Base-by-base conservation (phyloP, 2,329 filamentous ascomycete species). In the Colletotrichum lindemuthianum region DNA sequence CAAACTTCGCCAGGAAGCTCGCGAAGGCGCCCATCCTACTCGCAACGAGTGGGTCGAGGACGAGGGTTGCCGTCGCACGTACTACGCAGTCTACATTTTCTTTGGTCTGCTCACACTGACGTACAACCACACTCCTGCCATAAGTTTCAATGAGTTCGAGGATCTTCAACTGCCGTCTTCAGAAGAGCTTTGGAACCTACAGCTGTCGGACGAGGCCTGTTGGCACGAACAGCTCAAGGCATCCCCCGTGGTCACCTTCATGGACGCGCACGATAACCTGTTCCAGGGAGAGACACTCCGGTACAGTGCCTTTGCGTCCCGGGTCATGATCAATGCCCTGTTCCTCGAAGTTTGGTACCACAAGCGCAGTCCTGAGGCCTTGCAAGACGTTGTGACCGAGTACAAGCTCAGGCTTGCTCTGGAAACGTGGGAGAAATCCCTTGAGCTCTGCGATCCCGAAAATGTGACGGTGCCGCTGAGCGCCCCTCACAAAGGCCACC, bases 341-440 rank as follows among this genome's bases (percentile, higher is more conserved):
- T 99, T 98, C 84, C 86, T 99, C 52, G 96, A 98, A 78, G 95
- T 98, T 3, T 99, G 96, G 96, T 97, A 97, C 75, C 93, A 98
- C 82, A 97, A 97, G 86, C 92, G 96, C 74, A 97, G 93, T 77
- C 95, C 95, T n/a, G 94, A 98, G 76, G 94, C 95, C 54, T 84
- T 98, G 44, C 96, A 98, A 79, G 95, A 98, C 74, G 94, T 98
- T 43, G 95, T 98, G 48, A 97, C 95, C 4, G 96, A 98, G 80
- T 98, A 97, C 86, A 98, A 97, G 84, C 90, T 99, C 67, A 89
- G 96, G 61, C 88, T 97, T 57, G 96, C 96, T 54, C 84, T 99
- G 58, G 95, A 98, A 81, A 97, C 95, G n/a, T 99, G 96, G 96
- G 93, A 98, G 83, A 96, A 92, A 80, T 97, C 95, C 44, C 87